phyloP scores from a whole-genome alignment of 2,329 filamentous ascomycete species.

The Emergomyces africanus region DNA sequence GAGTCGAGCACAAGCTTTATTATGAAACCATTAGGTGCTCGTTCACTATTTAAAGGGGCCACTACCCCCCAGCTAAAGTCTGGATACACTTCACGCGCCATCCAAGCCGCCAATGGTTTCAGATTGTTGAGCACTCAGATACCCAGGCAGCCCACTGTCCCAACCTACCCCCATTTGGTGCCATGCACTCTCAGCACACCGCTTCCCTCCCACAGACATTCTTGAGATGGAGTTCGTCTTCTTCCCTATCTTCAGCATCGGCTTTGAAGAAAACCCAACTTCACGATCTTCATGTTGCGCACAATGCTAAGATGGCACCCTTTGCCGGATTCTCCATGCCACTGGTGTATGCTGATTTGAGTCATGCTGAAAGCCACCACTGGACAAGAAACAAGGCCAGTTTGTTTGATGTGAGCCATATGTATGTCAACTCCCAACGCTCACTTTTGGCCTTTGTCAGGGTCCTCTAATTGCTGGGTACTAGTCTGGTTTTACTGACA shows the following conservation, averaged over 20 bases:
- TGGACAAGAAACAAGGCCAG: constrained; percentile 83
- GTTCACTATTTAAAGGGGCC: constrained; percentile 20
- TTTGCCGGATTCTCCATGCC: constrained; percentile 93
- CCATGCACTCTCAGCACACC: constrained; percentile 6
- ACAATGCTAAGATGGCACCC: constrained; percentile 89
- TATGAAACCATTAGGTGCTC: constrained; percentile 12
- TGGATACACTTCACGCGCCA: constrained; percentile 12
- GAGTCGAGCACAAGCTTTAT: not conserved
- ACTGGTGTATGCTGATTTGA: constrained; percentile 67
- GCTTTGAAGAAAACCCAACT: constrained; percentile 48
- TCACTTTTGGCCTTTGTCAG: not conserved
- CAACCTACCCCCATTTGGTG: constrained; percentile 15
- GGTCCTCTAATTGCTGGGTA: not conserved
- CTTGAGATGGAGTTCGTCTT: constrained; percentile 16
- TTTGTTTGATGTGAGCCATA: constrained; percentile 92
- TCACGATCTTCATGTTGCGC: constrained; percentile 62
- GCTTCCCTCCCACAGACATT: constrained; percentile 9
- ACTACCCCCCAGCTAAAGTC: constrained; percentile 19
- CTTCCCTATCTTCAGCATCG: constrained; percentile 17
- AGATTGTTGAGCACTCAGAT: constrained; percentile 4
- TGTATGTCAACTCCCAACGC: constrained; percentile 45
- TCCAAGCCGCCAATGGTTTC: constrained; percentile 22
- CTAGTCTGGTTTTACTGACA: not conserved
- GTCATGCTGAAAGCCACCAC: constrained; percentile 71
- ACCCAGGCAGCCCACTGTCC: constrained; percentile 10